Conservation (phyloP, 495 filamentous ascomycete genomes). For the Aspergillus avenaceus region DNA sequence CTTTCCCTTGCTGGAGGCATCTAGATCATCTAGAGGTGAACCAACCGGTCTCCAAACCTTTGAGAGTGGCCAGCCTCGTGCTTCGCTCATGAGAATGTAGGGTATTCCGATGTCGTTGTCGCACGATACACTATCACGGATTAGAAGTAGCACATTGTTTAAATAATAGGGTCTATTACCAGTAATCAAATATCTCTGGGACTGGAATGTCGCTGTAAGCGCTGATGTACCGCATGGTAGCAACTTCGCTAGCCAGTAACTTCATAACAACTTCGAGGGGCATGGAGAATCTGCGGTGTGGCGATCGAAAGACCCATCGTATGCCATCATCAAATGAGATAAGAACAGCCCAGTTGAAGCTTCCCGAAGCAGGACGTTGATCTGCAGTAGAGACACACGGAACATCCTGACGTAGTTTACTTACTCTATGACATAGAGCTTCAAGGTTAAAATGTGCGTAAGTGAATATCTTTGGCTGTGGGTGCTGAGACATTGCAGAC, state of each 20-base stretch:
- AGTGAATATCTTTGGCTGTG: too few species aligned
- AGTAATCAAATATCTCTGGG: constrained; percentile 20
- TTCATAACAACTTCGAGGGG: constrained; percentile 15
- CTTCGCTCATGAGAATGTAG: constrained; percentile 25
- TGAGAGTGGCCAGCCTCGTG: constrained; percentile 19
- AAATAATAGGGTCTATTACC: constrained; percentile 12
- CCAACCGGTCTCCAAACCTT: constrained; percentile 15
- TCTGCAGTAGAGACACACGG: too few species aligned
- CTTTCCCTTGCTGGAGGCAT: constrained; percentile 12
- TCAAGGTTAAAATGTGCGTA: too few species aligned
- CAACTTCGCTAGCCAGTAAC: constrained; percentile 22
- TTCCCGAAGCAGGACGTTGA: constrained; percentile 21
- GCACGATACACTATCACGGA: too few species aligned
- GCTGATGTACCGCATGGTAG: constrained; percentile 20
- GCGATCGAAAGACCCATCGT: constrained; percentile 25
- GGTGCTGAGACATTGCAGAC: too few species aligned
- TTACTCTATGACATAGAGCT: too few species aligned
- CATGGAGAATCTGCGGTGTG: constrained; percentile 8
- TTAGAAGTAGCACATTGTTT: too few species aligned
- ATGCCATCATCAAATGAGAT: constrained; percentile 22
- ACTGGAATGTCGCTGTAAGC: constrained; percentile 25
- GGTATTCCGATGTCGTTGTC: constrained; percentile 23
- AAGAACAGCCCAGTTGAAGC: constrained; percentile 25
- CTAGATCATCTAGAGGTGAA: constrained; percentile 10
- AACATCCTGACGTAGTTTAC: too few species aligned